These are phyloP conservation scores for Myxozyma geophila DNA, from an alignment of 805 yeast species.

Conservation along the genomic window DNA sequence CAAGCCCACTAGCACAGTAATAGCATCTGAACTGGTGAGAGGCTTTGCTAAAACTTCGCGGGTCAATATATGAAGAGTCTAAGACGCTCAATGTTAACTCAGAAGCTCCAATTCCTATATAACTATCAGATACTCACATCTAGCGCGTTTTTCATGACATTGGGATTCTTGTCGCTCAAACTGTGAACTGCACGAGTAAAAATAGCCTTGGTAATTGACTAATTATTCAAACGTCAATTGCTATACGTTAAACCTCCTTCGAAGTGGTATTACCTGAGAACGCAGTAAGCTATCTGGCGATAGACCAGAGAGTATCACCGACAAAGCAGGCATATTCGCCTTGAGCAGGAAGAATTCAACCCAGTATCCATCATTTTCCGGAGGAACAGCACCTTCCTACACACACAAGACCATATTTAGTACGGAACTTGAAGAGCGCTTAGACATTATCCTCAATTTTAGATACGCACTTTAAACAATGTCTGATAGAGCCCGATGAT, in stretches of 20 bases:
- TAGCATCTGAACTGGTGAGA: conserved; percentile 43
- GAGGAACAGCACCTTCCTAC: conserved; percentile 27
- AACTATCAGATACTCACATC: conserved; percentile 18
- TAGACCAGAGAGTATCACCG: conserved; percentile 26
- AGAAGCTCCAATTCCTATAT: neutral
- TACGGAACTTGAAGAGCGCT: neutral
- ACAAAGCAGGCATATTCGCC: conserved; percentile 34
- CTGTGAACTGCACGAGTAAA: conserved; percentile 38
- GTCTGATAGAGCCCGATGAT: conserved; percentile 44
- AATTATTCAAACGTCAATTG: neutral
- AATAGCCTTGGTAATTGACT: conserved; percentile 33
- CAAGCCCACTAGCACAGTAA: conserved; percentile 46
- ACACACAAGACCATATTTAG: neutral
- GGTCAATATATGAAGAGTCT: conserved; percentile 40
- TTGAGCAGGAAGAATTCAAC: conserved; percentile 44
- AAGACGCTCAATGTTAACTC: conserved; percentile 1
- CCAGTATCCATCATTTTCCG: conserved; percentile 44
- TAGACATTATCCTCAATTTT: neutral
- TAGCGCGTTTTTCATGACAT: conserved; percentile 27
- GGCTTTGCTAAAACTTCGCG: conserved; percentile 41
- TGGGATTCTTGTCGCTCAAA: conserved; percentile 33
- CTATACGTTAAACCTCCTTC: neutral
- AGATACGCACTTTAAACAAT: conserved; percentile 41
- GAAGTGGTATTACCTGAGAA: conserved; percentile 15
- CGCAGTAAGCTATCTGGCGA: conserved; percentile 32